Percentiles rank a stretch among this genome's conserved stretches.
Conservation (phyloP, 257 asterid genomes). For the Capsicum baccatum region DNA sequence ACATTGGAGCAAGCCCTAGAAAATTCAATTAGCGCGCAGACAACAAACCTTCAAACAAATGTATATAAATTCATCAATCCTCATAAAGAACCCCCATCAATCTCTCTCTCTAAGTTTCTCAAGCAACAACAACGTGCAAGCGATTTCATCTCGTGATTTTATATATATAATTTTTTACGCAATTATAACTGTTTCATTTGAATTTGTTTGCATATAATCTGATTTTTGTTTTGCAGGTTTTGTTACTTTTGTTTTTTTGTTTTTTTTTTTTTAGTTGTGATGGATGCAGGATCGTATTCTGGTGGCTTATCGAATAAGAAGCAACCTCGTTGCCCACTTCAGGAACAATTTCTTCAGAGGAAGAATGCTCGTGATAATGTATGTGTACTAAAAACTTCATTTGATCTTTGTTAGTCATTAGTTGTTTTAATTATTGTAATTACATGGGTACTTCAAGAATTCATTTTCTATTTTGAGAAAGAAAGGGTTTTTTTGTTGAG, state of each 20-base stretch:
- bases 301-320: slow-evolving; percentile 58
- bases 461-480: too few species aligned
- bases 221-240: slow-evolving; percentile 53
- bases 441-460: not conserved
- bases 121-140: not conserved
- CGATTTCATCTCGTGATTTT: slow-evolving; percentile 1
- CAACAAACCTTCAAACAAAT: not conserved
- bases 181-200: slow-evolving; percentile 29
- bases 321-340: slow-evolving; percentile 75
- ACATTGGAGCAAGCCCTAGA: not conserved
- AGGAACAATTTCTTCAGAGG: slow-evolving; percentile 65
- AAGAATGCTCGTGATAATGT: slow-evolving; percentile 76
- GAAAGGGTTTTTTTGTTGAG: too few species aligned
- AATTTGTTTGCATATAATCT: slow-evolving; percentile 29
- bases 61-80: slow-evolving; percentile 32
- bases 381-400: not conserved
- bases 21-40: not conserved
- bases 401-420: too few species aligned
- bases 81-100: not conserved
- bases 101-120: slow-evolving; percentile 30
- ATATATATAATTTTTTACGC: not conserved
- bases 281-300: slow-evolving; percentile 78
- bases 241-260: slow-evolving; percentile 11
- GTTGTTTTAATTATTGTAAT: not conserved
- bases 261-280: slow-evolving; percentile 33